These are phyloP conservation scores for Botryotinia calthae DNA, from an alignment of 2,329 filamentous ascomycete genomes.

Conservation along the genomic window DNA sequence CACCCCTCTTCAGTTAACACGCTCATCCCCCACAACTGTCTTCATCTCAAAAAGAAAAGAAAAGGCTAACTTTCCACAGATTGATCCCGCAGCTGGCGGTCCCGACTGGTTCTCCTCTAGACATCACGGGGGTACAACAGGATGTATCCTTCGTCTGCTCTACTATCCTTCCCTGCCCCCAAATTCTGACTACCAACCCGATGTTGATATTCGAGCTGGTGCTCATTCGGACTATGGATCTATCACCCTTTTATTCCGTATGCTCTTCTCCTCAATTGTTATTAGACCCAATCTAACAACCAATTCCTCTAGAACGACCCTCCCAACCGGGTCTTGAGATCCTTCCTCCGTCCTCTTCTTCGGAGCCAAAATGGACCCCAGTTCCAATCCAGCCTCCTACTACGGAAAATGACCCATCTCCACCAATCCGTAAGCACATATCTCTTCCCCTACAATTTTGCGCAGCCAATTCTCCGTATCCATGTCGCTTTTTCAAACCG, in stretches of 20 bases:
- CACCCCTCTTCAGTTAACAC: not conserved
- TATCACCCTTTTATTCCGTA: conserved; percentile 71
- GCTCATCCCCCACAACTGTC: not conserved
- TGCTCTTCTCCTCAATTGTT: not conserved
- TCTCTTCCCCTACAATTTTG: not conserved
- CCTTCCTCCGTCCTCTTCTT: conserved; percentile 51
- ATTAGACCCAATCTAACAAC: too few relatives aligned
- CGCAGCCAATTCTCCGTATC: not conserved
- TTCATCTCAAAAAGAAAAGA: not conserved
- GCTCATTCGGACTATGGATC: conserved; percentile 82
- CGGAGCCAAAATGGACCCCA: conserved; percentile 52
- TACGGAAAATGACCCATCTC: conserved; percentile 49
- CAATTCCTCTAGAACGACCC: conserved; percentile 51
- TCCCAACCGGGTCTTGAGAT: conserved; percentile 88
- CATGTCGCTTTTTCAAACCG: too few relatives aligned
- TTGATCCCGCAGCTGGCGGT: conserved; percentile 31
- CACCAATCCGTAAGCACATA: conserved; percentile 8
- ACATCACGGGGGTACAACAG: conserved; percentile 55
- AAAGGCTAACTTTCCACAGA: conserved; percentile 22
- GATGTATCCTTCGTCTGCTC: conserved; percentile 58
- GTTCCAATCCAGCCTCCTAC: conserved; percentile 65
- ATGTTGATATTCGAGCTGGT: conserved; percentile 75
- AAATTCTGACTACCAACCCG: conserved; percentile 45
- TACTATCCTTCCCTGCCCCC: conserved; percentile 60
- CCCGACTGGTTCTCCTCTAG: conserved; percentile 52